Base-by-base conservation (phyloP, 192 early-diverging fungal species). In the Podila verticillata region DNA sequence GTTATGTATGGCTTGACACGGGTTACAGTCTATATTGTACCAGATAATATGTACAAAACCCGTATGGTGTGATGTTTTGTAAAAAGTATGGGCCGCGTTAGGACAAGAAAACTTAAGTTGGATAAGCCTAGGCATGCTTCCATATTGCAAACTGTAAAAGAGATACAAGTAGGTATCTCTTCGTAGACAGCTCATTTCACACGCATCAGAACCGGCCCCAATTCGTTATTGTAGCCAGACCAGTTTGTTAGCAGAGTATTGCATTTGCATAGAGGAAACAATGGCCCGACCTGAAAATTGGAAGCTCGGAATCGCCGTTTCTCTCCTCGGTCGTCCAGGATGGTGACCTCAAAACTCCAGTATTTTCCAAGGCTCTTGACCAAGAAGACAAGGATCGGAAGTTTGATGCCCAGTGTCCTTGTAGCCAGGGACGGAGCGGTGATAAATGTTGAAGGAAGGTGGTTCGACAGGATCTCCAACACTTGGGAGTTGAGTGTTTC, bases 301-400 rank as follows among this genome's bases (percentile, higher is more conserved):
- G 92, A 92, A 15, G 95, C 92, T 61, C 97, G 85, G 73, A 99
- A 94, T 61, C 95, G 70, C 34, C 97, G 85, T 49, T 91, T 89
- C 36, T 89, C 86, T 59, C 92, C 92, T 70, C 91, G 94, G 74
- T 95, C 93, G 82, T 99, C 97, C 35, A 94, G 63, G 19, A 94
- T 86, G 68, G 97, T 91, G 0, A 97, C 93, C 75, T 99, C 97
- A 75, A 99, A 95, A 22, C 95, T 95, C 70, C 97, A 94, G 69
- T 95, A 95, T 75, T 92, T 93, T 74, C 94, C 92, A 48, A 94
- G 79, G 71, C 96, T 96, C 85, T 97, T 97, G 49, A 96, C 87
- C 49, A 96, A 80, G 74, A 99, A 89, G 12, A 96, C 92, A 39
- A 99, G 78, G 71, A 91, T 95, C 0, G 96, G 97, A 32, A 97